Percentiles rank a stretch among this genome's conserved stretches.
phyloP scores from a whole-genome alignment of 139 green algal species.

The Coelastrella sp. region DNA sequence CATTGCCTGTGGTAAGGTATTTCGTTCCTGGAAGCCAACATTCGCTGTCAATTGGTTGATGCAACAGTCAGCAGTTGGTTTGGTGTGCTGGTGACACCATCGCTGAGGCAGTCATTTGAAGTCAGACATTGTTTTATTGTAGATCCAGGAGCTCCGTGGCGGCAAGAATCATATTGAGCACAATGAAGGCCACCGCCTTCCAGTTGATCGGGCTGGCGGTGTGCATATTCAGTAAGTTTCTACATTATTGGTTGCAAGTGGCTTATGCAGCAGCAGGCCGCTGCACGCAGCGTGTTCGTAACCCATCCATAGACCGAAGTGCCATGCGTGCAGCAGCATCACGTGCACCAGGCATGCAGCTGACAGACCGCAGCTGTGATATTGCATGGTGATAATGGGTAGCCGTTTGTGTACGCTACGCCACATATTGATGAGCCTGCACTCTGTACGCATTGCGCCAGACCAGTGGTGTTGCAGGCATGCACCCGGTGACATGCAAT shows the following conservation, averaged over 20 bases:
- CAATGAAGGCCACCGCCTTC: neutral
- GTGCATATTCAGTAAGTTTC: neutral
- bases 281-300: neutral
- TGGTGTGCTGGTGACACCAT: neutral
- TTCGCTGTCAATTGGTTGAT: neutral
- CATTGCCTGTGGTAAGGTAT: too few relatives aligned
- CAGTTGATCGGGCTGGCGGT: slow-evolving; percentile 18
- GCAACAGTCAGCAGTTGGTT: slow-evolving; percentile 6
- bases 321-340: neutral
- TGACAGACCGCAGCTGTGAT: neutral
- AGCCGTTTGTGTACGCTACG: too few relatives aligned
- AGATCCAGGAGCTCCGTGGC: neutral
- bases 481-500: too few relatives aligned
- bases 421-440: too few relatives aligned
- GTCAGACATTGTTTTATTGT: neutral
- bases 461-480: too few relatives aligned
- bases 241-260: neutral
- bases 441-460: too few relatives aligned
- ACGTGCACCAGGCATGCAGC: neutral
- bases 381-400: neutral
- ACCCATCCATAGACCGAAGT: neutral
- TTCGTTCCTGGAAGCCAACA: neutral
- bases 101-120: neutral
- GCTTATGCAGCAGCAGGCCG: neutral
- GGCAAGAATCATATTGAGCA: too few relatives aligned